These are phyloP conservation scores for Suillus decipiens DNA, from an alignment of 768 basidiomycete genomes.

Conservation along the genomic window DNA sequence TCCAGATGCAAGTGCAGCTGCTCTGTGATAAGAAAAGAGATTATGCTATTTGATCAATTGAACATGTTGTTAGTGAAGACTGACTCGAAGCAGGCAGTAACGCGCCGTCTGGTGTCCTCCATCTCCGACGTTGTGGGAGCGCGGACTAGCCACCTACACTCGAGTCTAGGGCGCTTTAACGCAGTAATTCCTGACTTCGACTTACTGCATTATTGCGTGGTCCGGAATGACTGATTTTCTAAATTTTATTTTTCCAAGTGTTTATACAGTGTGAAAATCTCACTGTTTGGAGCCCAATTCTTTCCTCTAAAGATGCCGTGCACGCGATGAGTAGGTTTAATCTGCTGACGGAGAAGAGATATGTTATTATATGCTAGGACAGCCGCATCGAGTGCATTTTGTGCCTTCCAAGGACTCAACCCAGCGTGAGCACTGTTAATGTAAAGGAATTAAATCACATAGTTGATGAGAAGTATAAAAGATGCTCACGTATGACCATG, in stretches of 20 bases:
- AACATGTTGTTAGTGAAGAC: constrained; percentile 18
- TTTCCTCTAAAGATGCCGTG: constrained; percentile 76
- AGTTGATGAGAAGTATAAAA: background rate
- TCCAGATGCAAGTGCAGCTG: constrained; percentile 61
- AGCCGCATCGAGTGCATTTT: constrained; percentile 78
- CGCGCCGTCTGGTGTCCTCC: constrained; percentile 52
- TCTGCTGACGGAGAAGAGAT: constrained; percentile 78
- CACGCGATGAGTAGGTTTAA: constrained; percentile 68
- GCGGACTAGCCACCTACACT: constrained; percentile 64
- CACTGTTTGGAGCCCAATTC: constrained; percentile 71
- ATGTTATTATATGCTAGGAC: constrained; percentile 76
- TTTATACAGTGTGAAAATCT: constrained; percentile 16
- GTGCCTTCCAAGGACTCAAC: constrained; percentile 76
- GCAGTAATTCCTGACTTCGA: background rate
- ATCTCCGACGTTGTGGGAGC: constrained; percentile 62
- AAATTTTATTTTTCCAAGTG: constrained; percentile 3
- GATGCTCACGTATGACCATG: constrained; percentile 60
- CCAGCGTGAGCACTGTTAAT: constrained; percentile 63
- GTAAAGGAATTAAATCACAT: background rate
- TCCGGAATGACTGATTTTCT: constrained; percentile 67
- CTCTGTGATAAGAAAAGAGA: constrained; percentile 36
- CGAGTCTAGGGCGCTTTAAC: background rate
- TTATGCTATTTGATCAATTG: background rate
- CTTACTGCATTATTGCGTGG: constrained; percentile 66
- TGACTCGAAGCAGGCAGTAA: constrained; percentile 68